Evolutionary conservation across 1,139 yeast species (phyloP).

Genomic region (Nakaseomyces delphensis): DNA sequence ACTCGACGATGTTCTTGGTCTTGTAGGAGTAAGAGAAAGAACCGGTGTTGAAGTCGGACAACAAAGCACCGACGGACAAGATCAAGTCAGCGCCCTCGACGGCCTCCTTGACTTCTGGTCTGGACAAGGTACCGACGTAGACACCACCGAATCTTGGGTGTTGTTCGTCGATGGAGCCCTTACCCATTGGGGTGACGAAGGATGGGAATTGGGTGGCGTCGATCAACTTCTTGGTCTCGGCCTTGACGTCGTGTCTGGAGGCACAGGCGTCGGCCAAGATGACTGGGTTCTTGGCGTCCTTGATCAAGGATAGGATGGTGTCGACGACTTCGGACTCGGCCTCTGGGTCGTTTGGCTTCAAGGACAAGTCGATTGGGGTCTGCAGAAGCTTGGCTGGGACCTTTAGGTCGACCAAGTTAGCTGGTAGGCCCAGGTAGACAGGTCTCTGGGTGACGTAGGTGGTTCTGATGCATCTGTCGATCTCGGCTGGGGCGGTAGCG

Average conservation of each 20-base stretch:
- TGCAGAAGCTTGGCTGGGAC: constrained; percentile 50
- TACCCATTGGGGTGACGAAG: constrained; percentile 87
- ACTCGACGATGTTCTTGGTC: constrained; percentile 73
- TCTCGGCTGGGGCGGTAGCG: constrained; percentile 53
- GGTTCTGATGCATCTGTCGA: constrained; percentile 66
- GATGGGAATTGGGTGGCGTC: constrained; percentile 72
- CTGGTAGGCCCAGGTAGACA: constrained; percentile 75
- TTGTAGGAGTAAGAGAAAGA: constrained; percentile 75
- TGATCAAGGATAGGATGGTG: constrained; percentile 44
- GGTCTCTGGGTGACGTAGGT: constrained; percentile 73
- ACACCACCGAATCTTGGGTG: constrained; percentile 78
- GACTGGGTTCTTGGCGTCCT: constrained; percentile 56
- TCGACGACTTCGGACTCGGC: constrained; percentile 68
- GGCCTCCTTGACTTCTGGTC: constrained; percentile 64
- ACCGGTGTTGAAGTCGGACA: constrained; percentile 86
- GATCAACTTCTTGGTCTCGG: constrained; percentile 55
- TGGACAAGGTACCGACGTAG: constrained; percentile 71
- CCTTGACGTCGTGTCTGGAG: constrained; percentile 60
- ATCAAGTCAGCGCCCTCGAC: constrained; percentile 74
- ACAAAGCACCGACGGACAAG: constrained; percentile 69
- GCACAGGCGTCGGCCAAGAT: constrained; percentile 85
- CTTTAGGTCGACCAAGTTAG: constrained; percentile 61
- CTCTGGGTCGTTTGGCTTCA: constrained; percentile 56
- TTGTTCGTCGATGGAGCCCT: constrained; percentile 67
- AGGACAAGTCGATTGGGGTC: constrained; percentile 54